Base-by-base conservation (phyloP, 495 filamentous ascomycete genomes). In the Durotheca rogersii region DNA sequence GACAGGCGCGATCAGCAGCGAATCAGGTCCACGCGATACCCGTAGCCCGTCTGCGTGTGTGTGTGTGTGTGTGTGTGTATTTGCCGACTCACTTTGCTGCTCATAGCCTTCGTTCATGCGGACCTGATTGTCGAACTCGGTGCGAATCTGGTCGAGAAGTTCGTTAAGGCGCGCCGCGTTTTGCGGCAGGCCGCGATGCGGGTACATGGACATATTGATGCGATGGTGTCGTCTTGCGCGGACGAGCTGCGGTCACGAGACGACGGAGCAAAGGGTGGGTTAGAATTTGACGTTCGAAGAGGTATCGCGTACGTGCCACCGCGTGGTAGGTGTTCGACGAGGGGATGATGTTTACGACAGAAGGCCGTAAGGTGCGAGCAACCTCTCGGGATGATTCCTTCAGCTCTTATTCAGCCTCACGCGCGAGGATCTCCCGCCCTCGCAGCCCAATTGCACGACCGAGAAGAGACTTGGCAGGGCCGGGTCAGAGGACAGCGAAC, bases 41-140 rank as follows among this genome's bases (percentile, higher is more conserved):
- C n/a, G n/a, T n/a, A n/a, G 11, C 7, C 23, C 1, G 7, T 14
- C 11, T 18, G 4, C 2, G n/a, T 5, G 20, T 34, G 19, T 5
- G 17, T 12, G 7, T 21, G n/a, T n/a, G n/a, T n/a, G n/a, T n/a
- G n/a, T n/a, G n/a, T n/a, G n/a, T n/a, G n/a, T 21, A 7, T 46
- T 31, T 35, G 14, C 54, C 5, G 41, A 82, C 92, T 73, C 81
- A 96, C 93, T 83, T 66, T 91, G 87, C 62, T 90, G 86, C 53
- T 98, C 92, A 68, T 86, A 92, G 45, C 89, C 87, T 61, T 85
- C 85, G 60, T 78, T 84, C 60, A 86, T 77, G 59, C 82, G 76
- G 27, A 84, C 76, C 65, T 95, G 87, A 47, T 72, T 81, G 47
- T 96, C 93, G 60, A 96, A 98, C 69, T 98, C 93, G 65, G 78